Percentiles rank a stretch among this genome's conserved stretches.
Conservation (phyloP, 1,284 basidiomycete species). For the Heterobasidion irregulare region DNA sequence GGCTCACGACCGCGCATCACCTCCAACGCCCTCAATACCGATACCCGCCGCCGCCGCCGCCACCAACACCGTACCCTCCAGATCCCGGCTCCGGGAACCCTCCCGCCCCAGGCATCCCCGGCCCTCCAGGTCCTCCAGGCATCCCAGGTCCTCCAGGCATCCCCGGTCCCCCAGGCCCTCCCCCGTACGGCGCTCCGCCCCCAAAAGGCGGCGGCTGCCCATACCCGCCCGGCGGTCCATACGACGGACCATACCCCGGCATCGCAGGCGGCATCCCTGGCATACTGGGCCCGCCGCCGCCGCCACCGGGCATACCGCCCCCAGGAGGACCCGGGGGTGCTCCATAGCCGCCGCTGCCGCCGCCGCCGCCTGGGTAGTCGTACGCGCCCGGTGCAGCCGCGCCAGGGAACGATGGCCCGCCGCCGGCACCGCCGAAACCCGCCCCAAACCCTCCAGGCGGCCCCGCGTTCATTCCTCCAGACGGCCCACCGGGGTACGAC, state of each 20-base stretch:
- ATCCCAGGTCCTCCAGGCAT: background rate
- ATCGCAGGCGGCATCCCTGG: background rate
- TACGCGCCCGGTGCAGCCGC: background rate
- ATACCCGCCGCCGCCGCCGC: no score
- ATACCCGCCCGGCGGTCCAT: background rate
- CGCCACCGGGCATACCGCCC: background rate
- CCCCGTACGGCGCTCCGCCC: background rate
- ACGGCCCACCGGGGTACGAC: constrained; percentile 9
- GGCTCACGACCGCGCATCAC: no score
- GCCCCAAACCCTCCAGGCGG: background rate
- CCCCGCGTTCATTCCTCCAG: no score
- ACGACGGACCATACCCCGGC: background rate
- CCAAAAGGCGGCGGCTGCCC: background rate
- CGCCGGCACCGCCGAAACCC: constrained; percentile 3
- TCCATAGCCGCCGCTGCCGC: background rate
- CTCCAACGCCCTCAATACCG: no score
- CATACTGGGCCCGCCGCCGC: background rate
- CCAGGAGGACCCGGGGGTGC: background rate
- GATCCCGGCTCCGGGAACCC: no score
- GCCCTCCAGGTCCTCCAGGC: background rate
- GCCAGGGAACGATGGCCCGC: constrained; percentile 7
- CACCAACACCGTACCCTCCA: no score
- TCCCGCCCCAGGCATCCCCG: no score
- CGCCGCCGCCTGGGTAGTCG: background rate
- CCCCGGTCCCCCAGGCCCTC: background rate